These are phyloP conservation scores for Priceomyces carsonii DNA, from an alignment of 805 yeast species.

Conservation along the genomic window DNA sequence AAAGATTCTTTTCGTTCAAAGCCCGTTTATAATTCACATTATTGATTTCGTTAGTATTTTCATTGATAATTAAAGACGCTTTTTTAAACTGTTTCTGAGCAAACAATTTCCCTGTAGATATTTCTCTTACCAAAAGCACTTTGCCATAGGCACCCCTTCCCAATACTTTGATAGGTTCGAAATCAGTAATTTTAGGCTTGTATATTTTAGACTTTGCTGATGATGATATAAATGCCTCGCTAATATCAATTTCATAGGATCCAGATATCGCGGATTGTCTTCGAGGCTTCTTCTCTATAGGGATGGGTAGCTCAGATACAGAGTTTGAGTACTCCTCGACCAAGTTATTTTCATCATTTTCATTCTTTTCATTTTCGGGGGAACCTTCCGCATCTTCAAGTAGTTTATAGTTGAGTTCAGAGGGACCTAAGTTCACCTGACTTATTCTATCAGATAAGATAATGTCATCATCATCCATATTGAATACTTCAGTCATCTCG, in stretches of 20 bases:
- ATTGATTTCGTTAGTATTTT: constrained; percentile 29
- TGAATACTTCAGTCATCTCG: constrained; percentile 37
- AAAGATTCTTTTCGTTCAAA: constrained; percentile 40
- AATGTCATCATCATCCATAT: constrained; percentile 34
- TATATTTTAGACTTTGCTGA: constrained; percentile 17
- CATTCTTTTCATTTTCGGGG: constrained; percentile 3
- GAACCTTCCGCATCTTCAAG: constrained; percentile 15
- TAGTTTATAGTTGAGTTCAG: constrained; percentile 26
- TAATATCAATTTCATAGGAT: constrained; percentile 36
- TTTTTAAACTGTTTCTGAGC: constrained; percentile 47
- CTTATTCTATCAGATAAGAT: constrained; percentile 5
- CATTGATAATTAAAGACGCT: constrained; percentile 35
- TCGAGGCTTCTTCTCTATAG: constrained; percentile 16
- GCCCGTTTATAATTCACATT: constrained; percentile 38
- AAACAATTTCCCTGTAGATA: constrained; percentile 36
- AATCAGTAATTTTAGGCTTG: constrained; percentile 35
- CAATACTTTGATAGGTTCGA: constrained; percentile 43
- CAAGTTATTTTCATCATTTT: constrained; percentile 1
- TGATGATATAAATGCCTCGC: constrained; percentile 30
- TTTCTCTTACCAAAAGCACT: constrained; percentile 41
- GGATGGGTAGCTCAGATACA: constrained; percentile 19
- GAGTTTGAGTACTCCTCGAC: constrained; percentile 12
- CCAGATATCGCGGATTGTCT: constrained; percentile 28
- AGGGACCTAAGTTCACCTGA: constrained; percentile 2
- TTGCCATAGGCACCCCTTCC: constrained; percentile 48